A percentile compares a stretch with the other conserved stretches of the same genome.
Evolutionary conservation across 768 basidiomycete species (phyloP).

Genomic region (Suillus decipiens): DNA sequence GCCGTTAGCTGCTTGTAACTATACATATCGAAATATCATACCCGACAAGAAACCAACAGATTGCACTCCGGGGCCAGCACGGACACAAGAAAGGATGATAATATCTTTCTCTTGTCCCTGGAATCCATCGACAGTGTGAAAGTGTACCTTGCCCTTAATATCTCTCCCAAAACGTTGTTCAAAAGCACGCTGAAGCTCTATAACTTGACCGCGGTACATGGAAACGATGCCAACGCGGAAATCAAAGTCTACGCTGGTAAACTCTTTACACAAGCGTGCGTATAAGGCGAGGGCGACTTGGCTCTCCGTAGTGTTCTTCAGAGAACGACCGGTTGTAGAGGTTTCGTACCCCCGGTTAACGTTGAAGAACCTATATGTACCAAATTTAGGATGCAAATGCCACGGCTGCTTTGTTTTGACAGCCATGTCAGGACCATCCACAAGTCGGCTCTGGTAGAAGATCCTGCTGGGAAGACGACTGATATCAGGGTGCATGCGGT

Average conservation of each 20-base stretch:
- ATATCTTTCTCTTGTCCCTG: slow-evolving; percentile 99
- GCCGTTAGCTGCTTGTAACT: slow-evolving; percentile 9
- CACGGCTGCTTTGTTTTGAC: slow-evolving; percentile 80
- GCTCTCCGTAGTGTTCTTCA: slow-evolving; percentile 76
- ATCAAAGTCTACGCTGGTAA: slow-evolving; percentile 52
- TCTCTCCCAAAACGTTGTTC: slow-evolving; percentile 67
- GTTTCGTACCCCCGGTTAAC: slow-evolving; percentile 67
- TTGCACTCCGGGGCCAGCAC: slow-evolving; percentile 83
- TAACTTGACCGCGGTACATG: slow-evolving; percentile 92
- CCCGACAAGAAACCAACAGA: slow-evolving; percentile 89
- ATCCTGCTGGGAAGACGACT: slow-evolving; percentile 84
- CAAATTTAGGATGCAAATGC: slow-evolving; percentile 79
- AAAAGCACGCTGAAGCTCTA: slow-evolving; percentile 73
- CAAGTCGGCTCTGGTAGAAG: slow-evolving; percentile 80
- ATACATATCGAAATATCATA: slow-evolving; percentile 26
- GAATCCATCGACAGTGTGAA: slow-evolving; percentile 98
- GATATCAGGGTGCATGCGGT: slow-evolving; percentile 99
- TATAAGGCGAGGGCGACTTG: slow-evolving; percentile 78
- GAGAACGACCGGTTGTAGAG: slow-evolving; percentile 57
- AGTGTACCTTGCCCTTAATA: slow-evolving; percentile 75
- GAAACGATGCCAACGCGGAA: slow-evolving; percentile 75
- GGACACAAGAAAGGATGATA: slow-evolving; percentile 96
- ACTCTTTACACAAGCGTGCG: slow-evolving; percentile 66
- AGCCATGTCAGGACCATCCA: slow-evolving; percentile 90
- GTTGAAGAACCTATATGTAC: slow-evolving; percentile 89